Evolutionary conservation across 192 early-diverging fungal genomes (phyloP).

Genomic region (Bifiguratus adelaidae): DNA sequence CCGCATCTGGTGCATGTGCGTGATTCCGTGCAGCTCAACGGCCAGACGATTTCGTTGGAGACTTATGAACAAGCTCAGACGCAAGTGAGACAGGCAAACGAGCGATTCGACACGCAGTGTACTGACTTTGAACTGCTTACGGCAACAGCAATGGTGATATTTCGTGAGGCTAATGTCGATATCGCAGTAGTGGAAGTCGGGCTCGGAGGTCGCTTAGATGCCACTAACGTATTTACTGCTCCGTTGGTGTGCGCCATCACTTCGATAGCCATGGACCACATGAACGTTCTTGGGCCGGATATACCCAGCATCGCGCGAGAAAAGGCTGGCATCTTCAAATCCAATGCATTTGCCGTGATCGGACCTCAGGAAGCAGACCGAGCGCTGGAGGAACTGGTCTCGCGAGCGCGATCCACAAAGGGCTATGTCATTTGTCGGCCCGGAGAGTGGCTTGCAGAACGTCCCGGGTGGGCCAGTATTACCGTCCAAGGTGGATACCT

Average conservation of each 20-base stretch:
- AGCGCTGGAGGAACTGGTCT: slow-evolving; percentile 16
- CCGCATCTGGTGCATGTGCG: slow-evolving; percentile 61
- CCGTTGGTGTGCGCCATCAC: slow-evolving; percentile 44
- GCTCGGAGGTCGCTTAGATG: slow-evolving; percentile 66
- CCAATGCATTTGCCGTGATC: slow-evolving; percentile 24
- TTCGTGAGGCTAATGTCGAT: slow-evolving; percentile 46
- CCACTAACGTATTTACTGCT: slow-evolving; percentile 64
- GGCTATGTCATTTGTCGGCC: background rate
- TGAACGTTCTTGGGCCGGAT: slow-evolving; percentile 56
- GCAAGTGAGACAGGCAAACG: slow-evolving; percentile 29
- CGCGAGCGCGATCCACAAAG: slow-evolving; percentile 4
- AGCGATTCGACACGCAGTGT: slow-evolving; percentile 21
- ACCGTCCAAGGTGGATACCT: background rate
- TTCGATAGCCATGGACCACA: slow-evolving; percentile 65
- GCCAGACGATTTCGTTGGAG: slow-evolving; percentile 20
- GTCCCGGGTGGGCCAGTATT: background rate
- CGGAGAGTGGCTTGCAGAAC: background rate
- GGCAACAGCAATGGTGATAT: slow-evolving; percentile 45
- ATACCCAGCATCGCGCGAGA: slow-evolving; percentile 59
- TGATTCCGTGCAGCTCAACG: slow-evolving; percentile 57
- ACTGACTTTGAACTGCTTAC: slow-evolving; percentile 68
- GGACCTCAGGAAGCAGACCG: slow-evolving; percentile 40
- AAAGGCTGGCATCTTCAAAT: slow-evolving; percentile 74
- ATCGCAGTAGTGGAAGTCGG: slow-evolving; percentile 79
- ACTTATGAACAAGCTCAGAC: slow-evolving; percentile 26